phyloP scores from a whole-genome alignment of 805 yeast species.

The Sporopachydermia lactativora region DNA sequence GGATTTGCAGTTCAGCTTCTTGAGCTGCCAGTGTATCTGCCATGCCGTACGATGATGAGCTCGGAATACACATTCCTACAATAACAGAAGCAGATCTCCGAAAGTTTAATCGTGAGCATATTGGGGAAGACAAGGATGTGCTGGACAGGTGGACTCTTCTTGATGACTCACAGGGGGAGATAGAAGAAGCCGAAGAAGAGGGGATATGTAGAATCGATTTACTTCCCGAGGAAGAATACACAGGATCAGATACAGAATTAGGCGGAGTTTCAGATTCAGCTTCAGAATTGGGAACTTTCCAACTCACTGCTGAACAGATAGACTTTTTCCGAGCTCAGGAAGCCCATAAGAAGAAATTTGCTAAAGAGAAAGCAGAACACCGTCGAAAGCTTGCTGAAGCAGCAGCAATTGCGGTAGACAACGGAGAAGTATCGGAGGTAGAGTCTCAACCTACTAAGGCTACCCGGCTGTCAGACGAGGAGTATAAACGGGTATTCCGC shows the following conservation, averaged over 20 bases:
- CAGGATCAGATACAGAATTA: too few species aligned
- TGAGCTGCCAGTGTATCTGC: too few species aligned
- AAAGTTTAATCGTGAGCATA: neutral
- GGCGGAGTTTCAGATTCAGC: too few species aligned
- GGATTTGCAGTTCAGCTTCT: too few species aligned
- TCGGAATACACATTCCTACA: neutral
- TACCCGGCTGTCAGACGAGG: neutral
- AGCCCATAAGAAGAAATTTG: neutral
- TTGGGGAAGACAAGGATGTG: neutral
- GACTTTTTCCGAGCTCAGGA: neutral
- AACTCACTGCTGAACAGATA: neutral
- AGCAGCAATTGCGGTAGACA: neutral
- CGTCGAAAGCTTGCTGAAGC: neutral
- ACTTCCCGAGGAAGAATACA: too few species aligned
- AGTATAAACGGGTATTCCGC: neutral
- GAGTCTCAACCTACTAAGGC: neutral
- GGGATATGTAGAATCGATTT: too few species aligned
- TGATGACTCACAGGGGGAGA: neutral
- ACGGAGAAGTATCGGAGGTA: neutral
- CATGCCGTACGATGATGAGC: too few species aligned
- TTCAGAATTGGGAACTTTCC: too few species aligned
- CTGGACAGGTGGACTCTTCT: neutral
- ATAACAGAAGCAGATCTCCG: neutral
- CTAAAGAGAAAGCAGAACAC: neutral
- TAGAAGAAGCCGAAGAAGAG: neutral